These are phyloP conservation scores for Alternaria longipes DNA, from an alignment of 2,329 filamentous ascomycete genomes.

Conservation along the genomic window DNA sequence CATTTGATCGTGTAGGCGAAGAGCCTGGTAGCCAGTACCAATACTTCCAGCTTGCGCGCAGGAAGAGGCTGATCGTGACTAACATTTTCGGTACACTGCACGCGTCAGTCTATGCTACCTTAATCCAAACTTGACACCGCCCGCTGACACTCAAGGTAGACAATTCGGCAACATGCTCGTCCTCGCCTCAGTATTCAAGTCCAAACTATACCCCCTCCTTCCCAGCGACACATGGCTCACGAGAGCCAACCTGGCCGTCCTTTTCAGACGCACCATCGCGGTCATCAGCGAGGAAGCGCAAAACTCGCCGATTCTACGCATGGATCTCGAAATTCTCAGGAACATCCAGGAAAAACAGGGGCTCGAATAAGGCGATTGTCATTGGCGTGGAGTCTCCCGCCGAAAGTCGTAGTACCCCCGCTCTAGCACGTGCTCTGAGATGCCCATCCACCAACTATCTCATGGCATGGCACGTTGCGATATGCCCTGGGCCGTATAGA, in stretches of 20 bases:
- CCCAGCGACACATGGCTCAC: slow-evolving; percentile 37
- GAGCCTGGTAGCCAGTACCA: slow-evolving; percentile 33
- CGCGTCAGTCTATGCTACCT: slow-evolving; percentile 39
- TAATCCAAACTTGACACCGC: not conserved
- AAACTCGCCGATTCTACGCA: slow-evolving; percentile 76
- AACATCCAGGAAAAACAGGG: slow-evolving; percentile 44
- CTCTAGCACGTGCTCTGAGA: no score
- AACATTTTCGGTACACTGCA: slow-evolving; percentile 96
- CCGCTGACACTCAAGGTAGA: slow-evolving; percentile 57
- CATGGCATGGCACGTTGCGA: no score
- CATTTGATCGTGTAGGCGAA: slow-evolving; percentile 72
- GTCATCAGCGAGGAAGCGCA: slow-evolving; percentile 76
- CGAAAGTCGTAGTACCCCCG: no score
- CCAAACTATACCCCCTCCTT: slow-evolving; percentile 54
- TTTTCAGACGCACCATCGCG: slow-evolving; percentile 67
- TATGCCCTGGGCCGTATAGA: no score
- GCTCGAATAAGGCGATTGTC: slow-evolving; percentile 18
- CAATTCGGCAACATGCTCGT: slow-evolving; percentile 98
- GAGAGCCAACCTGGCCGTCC: slow-evolving; percentile 31
- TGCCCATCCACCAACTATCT: no score
- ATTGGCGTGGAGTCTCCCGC: no score
- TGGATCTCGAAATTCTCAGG: slow-evolving; percentile 77
- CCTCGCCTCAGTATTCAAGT: slow-evolving; percentile 81
- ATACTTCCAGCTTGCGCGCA: slow-evolving; percentile 65
- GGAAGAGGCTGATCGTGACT: slow-evolving; percentile 80